Base-by-base conservation (phyloP, 148 eudicot genomes). In the Dysphania ambrosioides region DNA sequence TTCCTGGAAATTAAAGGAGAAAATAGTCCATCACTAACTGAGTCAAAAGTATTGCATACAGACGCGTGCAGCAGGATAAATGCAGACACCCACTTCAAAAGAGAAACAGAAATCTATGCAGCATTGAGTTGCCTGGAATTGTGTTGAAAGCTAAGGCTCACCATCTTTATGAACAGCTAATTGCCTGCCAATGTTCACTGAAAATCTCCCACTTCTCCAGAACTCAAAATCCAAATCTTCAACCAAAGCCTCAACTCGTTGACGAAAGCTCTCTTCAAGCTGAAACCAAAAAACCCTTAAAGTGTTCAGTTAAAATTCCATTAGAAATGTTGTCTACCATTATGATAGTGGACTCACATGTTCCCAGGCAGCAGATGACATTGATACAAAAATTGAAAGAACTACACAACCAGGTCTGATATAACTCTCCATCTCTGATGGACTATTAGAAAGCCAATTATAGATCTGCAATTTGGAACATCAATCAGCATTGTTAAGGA, bases 381-480 rank as follows among this genome's bases (percentile, higher is more conserved):
- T 92, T 2, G 92, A 86, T 59, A 85, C 47, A 78, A 91, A 93
- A 51, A 91, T 73, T 19, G 97, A 83, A 21, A 93, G 78, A 77
- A 89, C 89, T 36, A 91, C 86, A 72, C 98, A 93, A 63, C 98
- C 98, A 80, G 98, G 98, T 80, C 97, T 88, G 71, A 93, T 93
- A 80, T 89, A 86, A 78, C 98, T 91, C 78, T 93, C 98, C 88
- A 93, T 89, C 44, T 93, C 98, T 24, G 90, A 84, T 30, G 98
- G 98, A 75, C 97, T 87, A 76, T 86, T 87, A 76, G 88, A 79
- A 60, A 93, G 97, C 98, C 98, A 91, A 32, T 83, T 88, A 77
- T 71, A 79, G 58, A 93, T 82, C 98, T 93, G 82, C 70, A 78
- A 47, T 67, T 61, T 71, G 34, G 7, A 10, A 60, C 15, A 77